phyloP scores from a whole-genome alignment of 768 basidiomycete genomes.

The Auricularia heimuer region DNA sequence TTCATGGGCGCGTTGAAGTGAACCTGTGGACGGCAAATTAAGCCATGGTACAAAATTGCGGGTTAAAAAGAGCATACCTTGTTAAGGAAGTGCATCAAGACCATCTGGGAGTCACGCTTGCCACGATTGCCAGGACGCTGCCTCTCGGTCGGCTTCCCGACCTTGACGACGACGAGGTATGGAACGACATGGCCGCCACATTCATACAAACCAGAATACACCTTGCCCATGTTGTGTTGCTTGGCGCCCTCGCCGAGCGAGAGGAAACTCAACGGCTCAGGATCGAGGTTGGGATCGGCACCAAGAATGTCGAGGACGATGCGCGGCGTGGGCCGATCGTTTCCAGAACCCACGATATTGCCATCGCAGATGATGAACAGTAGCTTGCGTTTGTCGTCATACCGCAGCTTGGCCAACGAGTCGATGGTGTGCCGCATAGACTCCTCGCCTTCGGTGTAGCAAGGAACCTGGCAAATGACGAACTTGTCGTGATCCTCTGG shows the following conservation, averaged over 20 bases:
- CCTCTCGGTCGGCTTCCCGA: slow-evolving; percentile 92
- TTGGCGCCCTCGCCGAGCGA: slow-evolving; percentile 90
- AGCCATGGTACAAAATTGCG: slow-evolving; percentile 1
- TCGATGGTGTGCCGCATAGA: slow-evolving; percentile 86
- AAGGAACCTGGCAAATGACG: slow-evolving; percentile 95
- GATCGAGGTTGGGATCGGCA: slow-evolving; percentile 84
- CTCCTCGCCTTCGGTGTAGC: slow-evolving; percentile 91
- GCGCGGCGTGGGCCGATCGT: slow-evolving; percentile 90
- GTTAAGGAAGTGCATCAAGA: slow-evolving; percentile 96
- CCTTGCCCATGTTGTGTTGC: slow-evolving; percentile 97
- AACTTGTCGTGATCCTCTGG: slow-evolving; percentile 97
- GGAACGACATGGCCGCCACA: slow-evolving; percentile 92
- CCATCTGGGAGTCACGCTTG: slow-evolving; percentile 96
- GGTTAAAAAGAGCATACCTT: slow-evolving; percentile 39
- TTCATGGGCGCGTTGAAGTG: slow-evolving; percentile 97
- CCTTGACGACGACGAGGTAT: slow-evolving; percentile 84
- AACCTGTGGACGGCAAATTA: slow-evolving; percentile 41
- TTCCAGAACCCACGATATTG: slow-evolving; percentile 95
- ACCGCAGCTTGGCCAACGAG: slow-evolving; percentile 86
- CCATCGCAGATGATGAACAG: slow-evolving; percentile 93
- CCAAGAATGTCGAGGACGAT: slow-evolving; percentile 96
- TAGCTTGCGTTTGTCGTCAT: slow-evolving; percentile 96
- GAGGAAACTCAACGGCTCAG: slow-evolving; percentile 89
- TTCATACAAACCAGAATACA: slow-evolving; percentile 94
- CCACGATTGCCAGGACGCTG: slow-evolving; percentile 93